Conservation (phyloP, 2,329 filamentous ascomycete genomes). For the Penicillium sp. region DNA sequence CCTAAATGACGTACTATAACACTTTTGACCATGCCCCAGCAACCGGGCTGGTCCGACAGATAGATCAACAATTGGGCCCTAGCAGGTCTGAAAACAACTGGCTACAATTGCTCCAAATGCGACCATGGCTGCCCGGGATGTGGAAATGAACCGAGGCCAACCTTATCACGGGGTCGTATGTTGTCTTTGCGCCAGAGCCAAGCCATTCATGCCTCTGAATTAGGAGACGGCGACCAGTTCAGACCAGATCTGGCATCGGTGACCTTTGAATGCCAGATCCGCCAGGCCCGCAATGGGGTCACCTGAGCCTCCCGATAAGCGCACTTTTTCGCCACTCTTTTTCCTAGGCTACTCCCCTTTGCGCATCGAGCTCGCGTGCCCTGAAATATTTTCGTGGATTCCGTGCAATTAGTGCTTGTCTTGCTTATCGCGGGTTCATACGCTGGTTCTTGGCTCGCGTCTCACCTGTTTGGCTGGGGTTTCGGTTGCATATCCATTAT, state of each 20-base stretch:
- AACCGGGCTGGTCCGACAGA: background rate
- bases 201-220: background rate
- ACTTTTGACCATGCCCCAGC: background rate
- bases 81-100: background rate
- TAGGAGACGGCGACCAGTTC: constrained; percentile 1
- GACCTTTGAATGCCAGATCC: constrained; percentile 26
- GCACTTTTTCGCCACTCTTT: constrained; percentile 29
- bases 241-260: background rate
- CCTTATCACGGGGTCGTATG: constrained; percentile 18
- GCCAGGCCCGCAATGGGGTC: constrained; percentile 26
- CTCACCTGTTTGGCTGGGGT: constrained; percentile 12
- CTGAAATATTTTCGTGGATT: background rate
- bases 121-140: background rate
- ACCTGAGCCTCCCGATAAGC: constrained; percentile 34
- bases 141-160: background rate
- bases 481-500: background rate
- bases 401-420: background rate
- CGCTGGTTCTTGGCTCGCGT: background rate
- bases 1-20: background rate
- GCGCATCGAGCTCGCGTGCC: constrained; percentile 1
- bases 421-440: constrained; percentile 1
- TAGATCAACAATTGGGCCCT: background rate
- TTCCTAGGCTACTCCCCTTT: constrained; percentile 4
- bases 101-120: constrained; percentile 1
- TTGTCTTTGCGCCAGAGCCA: constrained; percentile 5